Evolutionary conservation across 2,329 filamentous ascomycete genomes (phyloP), one percentile per base, ranked within the genome.

Genomic region (Juglanconis juglandina): DNA sequence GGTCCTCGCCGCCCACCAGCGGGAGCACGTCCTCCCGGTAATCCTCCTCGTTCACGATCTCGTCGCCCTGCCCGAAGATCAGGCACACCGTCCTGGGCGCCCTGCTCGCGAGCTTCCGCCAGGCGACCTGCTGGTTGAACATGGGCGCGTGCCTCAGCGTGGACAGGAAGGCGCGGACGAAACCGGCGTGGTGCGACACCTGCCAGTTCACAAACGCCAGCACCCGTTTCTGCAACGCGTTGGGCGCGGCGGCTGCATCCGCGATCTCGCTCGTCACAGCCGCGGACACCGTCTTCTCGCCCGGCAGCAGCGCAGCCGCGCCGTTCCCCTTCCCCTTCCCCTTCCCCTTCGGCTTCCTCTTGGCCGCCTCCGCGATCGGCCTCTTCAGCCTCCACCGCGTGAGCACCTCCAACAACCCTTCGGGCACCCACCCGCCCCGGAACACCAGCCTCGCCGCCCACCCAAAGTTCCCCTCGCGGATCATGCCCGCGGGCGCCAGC

Each of bases 161-260:
- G 53, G 80, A 82, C 76, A 86, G 82, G 69, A 87, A 87, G 8
- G 84, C 79, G 7, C 78, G 78, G 11, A 87, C 78, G 69, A 87
- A 87, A 10, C 85, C 85, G 7, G 70, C 65, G 70, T 87, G 84
- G 67, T 82, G 65, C 8, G 73, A 68, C 7, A 86, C 73, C 74
- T 85, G 84, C 85, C 85, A 87, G 62, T 80, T 76, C 47, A 87
- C 79, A 64, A 81, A 81, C 53, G 72, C 70, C 55, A 79, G 73
- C 30, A 85, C 81, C 34, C 75, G 71, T 46, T 70, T 66, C 69
- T 84, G 80, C 54, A 84, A 73, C 13, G 76, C 72, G 24, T 74
- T 73, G 32, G 65, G 63, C 13, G 66, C 64, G 6, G 55, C 24
- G 1, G 24, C 24, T 24, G 68, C 68, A 3, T 74, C 70, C 34